phyloP scores from a whole-genome alignment of 2,329 filamentous ascomycete genomes.

The Beauveria sp. region DNA sequence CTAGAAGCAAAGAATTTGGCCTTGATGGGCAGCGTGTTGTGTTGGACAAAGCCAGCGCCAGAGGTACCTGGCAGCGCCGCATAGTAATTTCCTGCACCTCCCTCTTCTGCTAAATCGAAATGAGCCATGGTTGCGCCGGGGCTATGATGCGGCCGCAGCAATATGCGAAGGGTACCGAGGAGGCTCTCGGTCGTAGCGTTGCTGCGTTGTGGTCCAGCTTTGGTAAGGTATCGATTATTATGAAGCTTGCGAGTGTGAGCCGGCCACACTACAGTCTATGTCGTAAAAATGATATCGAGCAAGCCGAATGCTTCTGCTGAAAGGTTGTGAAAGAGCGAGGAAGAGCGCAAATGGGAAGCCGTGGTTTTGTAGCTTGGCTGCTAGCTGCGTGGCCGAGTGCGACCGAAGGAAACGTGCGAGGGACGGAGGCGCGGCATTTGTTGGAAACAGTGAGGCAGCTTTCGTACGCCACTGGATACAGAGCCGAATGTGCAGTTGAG shows the following conservation, averaged over 20 bases:
- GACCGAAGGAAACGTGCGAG: background rate
- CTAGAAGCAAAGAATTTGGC: conserved; percentile 18
- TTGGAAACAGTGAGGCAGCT: background rate
- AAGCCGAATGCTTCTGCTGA: background rate
- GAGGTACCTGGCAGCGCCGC: conserved; percentile 26
- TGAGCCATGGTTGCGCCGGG: conserved; percentile 19
- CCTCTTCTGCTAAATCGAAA: conserved; percentile 23
- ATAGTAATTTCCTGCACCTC: conserved; percentile 22
- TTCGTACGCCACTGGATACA: background rate
- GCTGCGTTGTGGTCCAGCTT: background rate
- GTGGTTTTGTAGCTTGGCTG: background rate
- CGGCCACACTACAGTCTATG: background rate
- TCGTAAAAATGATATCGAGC: too few species aligned
- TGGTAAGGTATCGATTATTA: background rate
- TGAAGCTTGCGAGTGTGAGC: background rate
- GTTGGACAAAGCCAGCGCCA: conserved; percentile 20
- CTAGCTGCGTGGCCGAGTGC: background rate
- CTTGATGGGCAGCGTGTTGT: conserved; percentile 27
- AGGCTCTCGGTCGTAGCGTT: background rate
- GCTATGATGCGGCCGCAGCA: background rate
- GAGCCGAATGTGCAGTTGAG: background rate
- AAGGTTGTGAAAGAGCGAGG: background rate
- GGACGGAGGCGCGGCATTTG: background rate
- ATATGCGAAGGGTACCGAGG: background rate
- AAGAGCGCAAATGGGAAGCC: background rate